Evolutionary conservation across 805 yeast genomes (phyloP).

Genomic region (Lipomyces lipofer): DNA sequence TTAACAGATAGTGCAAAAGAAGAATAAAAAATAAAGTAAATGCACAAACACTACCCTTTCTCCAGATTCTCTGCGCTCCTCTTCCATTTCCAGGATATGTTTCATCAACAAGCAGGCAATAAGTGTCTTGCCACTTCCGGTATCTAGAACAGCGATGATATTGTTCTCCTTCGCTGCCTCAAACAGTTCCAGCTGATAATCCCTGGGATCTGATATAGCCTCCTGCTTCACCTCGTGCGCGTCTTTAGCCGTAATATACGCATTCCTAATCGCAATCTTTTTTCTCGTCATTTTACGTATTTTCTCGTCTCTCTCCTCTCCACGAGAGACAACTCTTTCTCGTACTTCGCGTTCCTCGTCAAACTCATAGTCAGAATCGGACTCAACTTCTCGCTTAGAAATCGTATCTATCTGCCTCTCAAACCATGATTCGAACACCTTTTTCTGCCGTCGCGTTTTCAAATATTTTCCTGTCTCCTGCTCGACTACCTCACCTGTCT

Average conservation of each 20-base stretch:
- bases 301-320: not conserved
- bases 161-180: conserved; percentile 6
- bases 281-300: not conserved
- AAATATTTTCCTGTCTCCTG: not conserved
- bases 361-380: not conserved
- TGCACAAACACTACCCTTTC: not conserved
- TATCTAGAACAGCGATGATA: conserved; percentile 15
- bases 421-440: conserved; percentile 1
- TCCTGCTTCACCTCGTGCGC: not conserved
- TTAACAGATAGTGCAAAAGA: not conserved
- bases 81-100: not conserved
- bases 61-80: conserved; percentile 2
- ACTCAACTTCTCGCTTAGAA: not conserved
- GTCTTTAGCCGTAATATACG: conserved; percentile 1
- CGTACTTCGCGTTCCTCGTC: no score
- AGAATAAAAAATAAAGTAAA: not conserved
- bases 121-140: conserved; percentile 18
- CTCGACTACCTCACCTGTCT: not conserved
- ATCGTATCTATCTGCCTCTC: not conserved
- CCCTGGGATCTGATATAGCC: conserved; percentile 2
- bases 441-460: not conserved
- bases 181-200: conserved; percentile 17
- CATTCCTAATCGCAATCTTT: not conserved
- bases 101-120: conserved; percentile 11
- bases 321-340: no score